A percentile compares a stretch with the other conserved stretches of the same genome.
These are phyloP conservation scores for Hanseniaspora occidentalis DNA, from an alignment of 805 yeast species.

Conservation along the genomic window DNA sequence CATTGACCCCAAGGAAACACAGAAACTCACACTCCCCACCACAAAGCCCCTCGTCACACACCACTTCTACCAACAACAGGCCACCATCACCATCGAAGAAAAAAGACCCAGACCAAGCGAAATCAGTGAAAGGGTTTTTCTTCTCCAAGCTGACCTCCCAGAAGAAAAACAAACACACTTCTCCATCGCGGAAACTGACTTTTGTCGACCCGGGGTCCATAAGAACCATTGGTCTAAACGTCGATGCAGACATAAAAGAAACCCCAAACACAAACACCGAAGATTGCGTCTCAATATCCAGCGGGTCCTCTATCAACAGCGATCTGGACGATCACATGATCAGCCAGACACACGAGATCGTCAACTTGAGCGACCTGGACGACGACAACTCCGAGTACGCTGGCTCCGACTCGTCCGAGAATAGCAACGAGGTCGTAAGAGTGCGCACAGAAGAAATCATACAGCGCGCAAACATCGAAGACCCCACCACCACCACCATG, in stretches of 20 bases:
- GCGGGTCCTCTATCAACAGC: constrained; percentile 1
- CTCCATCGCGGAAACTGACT: no score
- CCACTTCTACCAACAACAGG: neutral
- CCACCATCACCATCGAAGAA: neutral
- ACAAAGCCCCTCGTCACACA: no score
- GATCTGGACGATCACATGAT: neutral
- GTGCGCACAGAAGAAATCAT: neutral
- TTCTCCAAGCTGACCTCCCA: neutral
- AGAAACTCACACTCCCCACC: no score
- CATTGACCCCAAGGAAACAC: no score
- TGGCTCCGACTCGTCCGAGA: neutral
- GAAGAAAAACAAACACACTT: neutral
- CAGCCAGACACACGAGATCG: neutral
- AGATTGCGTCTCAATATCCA: neutral
- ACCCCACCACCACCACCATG: neutral
- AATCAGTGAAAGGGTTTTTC: neutral
- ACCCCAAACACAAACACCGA: no score
- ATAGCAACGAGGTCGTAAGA: neutral
- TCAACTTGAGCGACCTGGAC: neutral
- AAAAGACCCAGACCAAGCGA: neutral
- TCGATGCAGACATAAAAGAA: no score
- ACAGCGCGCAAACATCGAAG: neutral
- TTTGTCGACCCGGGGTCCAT: no score
- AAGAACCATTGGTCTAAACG: no score
- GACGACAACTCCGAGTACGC: neutral